Evolutionary conservation across 768 basidiomycete species (phyloP).

Genomic region (Psilocybe cyanescens): DNA sequence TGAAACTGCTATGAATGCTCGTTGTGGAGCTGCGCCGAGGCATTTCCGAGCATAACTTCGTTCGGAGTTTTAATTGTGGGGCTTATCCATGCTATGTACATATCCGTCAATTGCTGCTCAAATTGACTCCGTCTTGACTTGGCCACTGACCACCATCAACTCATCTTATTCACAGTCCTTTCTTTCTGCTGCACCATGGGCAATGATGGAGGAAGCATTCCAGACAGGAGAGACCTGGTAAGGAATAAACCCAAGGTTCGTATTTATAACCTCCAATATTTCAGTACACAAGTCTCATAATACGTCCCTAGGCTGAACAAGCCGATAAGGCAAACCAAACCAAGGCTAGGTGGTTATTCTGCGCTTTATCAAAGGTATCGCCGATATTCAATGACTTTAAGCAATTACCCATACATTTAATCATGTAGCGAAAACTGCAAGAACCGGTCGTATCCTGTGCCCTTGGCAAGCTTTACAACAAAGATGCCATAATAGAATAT

Average conservation of each 20-base stretch:
- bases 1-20: neutral
- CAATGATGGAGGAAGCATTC: slow-evolving; percentile 89
- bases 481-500: slow-evolving; percentile 91
- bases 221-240: slow-evolving; percentile 82
- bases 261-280: neutral
- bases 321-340: slow-evolving; percentile 92
- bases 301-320: slow-evolving; percentile 63
- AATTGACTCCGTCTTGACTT: neutral
- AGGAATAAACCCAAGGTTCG: slow-evolving; percentile 70
- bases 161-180: neutral
- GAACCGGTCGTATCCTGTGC: slow-evolving; percentile 92
- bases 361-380: slow-evolving; percentile 89
- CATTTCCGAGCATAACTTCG: neutral
- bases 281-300: slow-evolving; percentile 2
- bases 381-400: neutral
- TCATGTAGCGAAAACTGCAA: slow-evolving; percentile 71
- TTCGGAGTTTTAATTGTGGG: neutral
- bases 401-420: neutral
- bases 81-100: neutral
- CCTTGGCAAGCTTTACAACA: slow-evolving; percentile 95
- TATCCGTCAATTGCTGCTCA: neutral
- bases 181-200: slow-evolving; percentile 54
- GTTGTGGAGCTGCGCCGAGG: neutral
- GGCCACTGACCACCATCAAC: neutral
- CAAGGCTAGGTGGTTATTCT: slow-evolving; percentile 89